Evolutionary conservation across 495 filamentous ascomycete genomes (phyloP).

Genomic region (Acidiella bohemica): DNA sequence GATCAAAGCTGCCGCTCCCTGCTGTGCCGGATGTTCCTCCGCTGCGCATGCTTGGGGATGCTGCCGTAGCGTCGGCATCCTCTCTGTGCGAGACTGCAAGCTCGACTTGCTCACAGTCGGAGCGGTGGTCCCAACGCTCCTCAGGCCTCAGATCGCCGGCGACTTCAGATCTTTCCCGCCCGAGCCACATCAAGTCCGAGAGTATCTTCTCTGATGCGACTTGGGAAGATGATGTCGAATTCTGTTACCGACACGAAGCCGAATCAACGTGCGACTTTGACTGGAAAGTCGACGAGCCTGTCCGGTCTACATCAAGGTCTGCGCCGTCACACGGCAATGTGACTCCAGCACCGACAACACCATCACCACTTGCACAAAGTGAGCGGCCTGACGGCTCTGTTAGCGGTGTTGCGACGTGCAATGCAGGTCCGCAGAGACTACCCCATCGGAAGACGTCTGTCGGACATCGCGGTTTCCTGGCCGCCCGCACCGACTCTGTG

Average conservation of each 20-base stretch:
- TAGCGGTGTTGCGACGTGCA: too few species aligned
- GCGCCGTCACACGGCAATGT: too few species aligned
- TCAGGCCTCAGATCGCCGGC: conserved; percentile 3
- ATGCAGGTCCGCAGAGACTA: too few species aligned
- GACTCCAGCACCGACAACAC: too few species aligned
- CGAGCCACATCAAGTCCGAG: conserved; percentile 18
- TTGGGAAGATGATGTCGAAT: conserved; percentile 94
- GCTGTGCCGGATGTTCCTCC: neutral
- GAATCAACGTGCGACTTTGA: conserved; percentile 86
- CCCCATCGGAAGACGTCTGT: conserved; percentile 6
- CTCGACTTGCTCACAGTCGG: neutral
- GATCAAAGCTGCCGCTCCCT: too few species aligned
- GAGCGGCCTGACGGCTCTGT: too few species aligned
- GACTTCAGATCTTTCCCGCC: neutral
- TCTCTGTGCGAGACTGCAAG: neutral
- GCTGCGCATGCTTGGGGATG: neutral
- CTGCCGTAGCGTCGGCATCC: neutral
- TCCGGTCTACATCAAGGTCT: too few species aligned
- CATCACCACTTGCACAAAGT: too few species aligned
- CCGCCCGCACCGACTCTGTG: conserved; percentile 10
- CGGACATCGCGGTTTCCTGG: conserved; percentile 18
- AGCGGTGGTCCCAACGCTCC: neutral
- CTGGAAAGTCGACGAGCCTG: conserved; percentile 40
- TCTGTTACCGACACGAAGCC: conserved; percentile 79
- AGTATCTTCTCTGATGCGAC: conserved; percentile 40